A percentile compares a stretch with the other conserved stretches of the same genome.
Evolutionary conservation across 768 basidiomycete species (phyloP).

Genomic region (Gymnopilus dilepis): DNA sequence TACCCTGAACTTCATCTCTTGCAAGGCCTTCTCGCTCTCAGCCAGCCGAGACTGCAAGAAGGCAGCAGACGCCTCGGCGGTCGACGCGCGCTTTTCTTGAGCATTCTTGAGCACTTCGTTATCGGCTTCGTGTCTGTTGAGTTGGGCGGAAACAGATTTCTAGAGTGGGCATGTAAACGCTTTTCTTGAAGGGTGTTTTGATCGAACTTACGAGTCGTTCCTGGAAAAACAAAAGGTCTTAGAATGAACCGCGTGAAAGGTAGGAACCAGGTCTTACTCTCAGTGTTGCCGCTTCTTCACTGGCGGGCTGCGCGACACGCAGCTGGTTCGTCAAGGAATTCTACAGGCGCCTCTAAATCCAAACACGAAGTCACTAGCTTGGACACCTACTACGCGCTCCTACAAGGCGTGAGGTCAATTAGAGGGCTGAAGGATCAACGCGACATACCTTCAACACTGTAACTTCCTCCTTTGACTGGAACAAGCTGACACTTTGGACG

Average conservation of each 20-base stretch:
- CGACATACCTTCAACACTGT: conserved; percentile 15
- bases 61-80: conserved; percentile 31
- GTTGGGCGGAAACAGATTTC: not conserved
- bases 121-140: conserved; percentile 24
- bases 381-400: conserved; percentile 14
- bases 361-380: not conserved
- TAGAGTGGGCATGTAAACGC: not conserved
- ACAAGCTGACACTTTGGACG: conserved; percentile 25
- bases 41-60: conserved; percentile 21
- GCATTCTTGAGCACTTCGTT: conserved; percentile 32
- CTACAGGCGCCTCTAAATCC: not conserved
- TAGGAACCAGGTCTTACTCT: not conserved
- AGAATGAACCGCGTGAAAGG: not conserved
- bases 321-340: not conserved
- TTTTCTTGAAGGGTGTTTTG: too few relatives aligned
- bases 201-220: not conserved
- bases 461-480: conserved; percentile 26
- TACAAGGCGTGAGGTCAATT: not conserved
- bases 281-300: not conserved
- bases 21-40: conserved; percentile 15
- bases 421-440: too few relatives aligned
- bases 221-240: not conserved
- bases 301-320: not conserved
- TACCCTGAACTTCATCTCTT: conserved; percentile 6
- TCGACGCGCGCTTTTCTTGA: conserved; percentile 32